phyloP scores from a whole-genome alignment of 768 basidiomycete genomes.

The Psilocybe tampanensis region DNA sequence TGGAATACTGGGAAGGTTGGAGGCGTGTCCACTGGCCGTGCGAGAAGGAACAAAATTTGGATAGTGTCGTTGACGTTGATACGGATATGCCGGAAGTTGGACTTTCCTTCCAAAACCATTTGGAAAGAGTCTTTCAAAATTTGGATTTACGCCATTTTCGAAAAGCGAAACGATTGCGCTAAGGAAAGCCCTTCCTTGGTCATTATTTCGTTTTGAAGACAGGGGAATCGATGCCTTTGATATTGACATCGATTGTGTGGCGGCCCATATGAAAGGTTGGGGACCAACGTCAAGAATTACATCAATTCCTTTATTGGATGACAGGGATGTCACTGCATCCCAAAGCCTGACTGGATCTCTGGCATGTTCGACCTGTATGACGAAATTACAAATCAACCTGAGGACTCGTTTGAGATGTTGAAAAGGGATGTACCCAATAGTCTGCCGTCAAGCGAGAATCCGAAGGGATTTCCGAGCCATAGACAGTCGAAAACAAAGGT shows the following conservation, averaged over 20 bases:
- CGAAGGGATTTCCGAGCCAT: slow-evolving; percentile 14
- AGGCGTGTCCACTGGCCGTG: not conserved
- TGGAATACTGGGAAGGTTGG: not conserved
- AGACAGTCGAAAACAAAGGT: slow-evolving; percentile 25
- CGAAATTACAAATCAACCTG: not conserved
- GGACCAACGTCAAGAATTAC: slow-evolving; percentile 31
- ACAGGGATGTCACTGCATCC: slow-evolving; percentile 12
- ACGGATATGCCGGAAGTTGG: slow-evolving; percentile 32
- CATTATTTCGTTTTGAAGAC: slow-evolving; percentile 10
- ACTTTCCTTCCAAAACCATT: slow-evolving; percentile 10
- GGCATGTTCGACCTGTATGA: slow-evolving; percentile 28
- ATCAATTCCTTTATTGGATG: slow-evolving; percentile 10
- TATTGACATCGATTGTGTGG: slow-evolving; percentile 16
- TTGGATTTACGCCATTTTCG: slow-evolving; percentile 15
- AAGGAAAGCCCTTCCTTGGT: slow-evolving; percentile 23
- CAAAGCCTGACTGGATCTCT: slow-evolving; percentile 29
- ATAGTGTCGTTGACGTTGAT: slow-evolving; percentile 28
- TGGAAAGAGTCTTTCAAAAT: slow-evolving; percentile 21
- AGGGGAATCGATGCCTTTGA: slow-evolving; percentile 1
- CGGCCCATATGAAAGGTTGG: slow-evolving; percentile 26
- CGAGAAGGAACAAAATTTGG: slow-evolving; percentile 23
- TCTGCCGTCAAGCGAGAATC: slow-evolving; percentile 8
- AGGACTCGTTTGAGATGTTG: not conserved
- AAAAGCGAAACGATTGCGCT: slow-evolving; percentile 21
- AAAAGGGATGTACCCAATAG: slow-evolving; percentile 29